Evolutionary conservation across 495 filamentous ascomycete genomes (phyloP).

Genomic region (Staphylotrichum longicolle): DNA sequence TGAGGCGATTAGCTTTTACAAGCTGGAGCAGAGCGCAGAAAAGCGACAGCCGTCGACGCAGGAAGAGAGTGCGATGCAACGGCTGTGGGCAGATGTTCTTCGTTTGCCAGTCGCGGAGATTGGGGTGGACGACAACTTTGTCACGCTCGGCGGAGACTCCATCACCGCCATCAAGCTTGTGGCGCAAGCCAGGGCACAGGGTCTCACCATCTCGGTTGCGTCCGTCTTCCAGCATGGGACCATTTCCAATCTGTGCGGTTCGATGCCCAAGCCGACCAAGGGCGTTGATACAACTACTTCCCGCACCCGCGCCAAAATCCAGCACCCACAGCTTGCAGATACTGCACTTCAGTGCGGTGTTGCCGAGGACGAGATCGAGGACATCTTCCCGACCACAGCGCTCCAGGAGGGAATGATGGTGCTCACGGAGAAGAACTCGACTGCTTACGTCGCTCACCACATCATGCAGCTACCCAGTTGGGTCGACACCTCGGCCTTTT

Average conservation of each 20-base stretch:
- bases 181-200: slow-evolving; percentile 48
- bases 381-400: slow-evolving; percentile 60
- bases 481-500: slow-evolving; percentile 34
- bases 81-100: slow-evolving; percentile 31
- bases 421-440: slow-evolving; percentile 39
- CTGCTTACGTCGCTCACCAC: slow-evolving; percentile 43
- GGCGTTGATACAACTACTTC: not conserved
- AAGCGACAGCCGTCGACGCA: slow-evolving; percentile 10
- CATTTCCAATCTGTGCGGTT: slow-evolving; percentile 6
- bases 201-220: slow-evolving; percentile 53
- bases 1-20: slow-evolving; percentile 13
- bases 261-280: not conserved
- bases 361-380: slow-evolving; percentile 38
- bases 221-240: slow-evolving; percentile 42
- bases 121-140: slow-evolving; percentile 54
- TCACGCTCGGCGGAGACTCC: slow-evolving; percentile 64
- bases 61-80: slow-evolving; percentile 26
- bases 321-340: slow-evolving; percentile 13
- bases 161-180: slow-evolving; percentile 66
- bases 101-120: slow-evolving; percentile 34
- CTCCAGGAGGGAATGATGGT: slow-evolving; percentile 55
- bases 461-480: slow-evolving; percentile 42
- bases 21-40: slow-evolving; percentile 2
- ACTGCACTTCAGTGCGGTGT: slow-evolving; percentile 6
- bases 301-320: not conserved